phyloP scores from a whole-genome alignment of 2,329 filamentous ascomycete genomes.

The Curvularia spicifera region DNA sequence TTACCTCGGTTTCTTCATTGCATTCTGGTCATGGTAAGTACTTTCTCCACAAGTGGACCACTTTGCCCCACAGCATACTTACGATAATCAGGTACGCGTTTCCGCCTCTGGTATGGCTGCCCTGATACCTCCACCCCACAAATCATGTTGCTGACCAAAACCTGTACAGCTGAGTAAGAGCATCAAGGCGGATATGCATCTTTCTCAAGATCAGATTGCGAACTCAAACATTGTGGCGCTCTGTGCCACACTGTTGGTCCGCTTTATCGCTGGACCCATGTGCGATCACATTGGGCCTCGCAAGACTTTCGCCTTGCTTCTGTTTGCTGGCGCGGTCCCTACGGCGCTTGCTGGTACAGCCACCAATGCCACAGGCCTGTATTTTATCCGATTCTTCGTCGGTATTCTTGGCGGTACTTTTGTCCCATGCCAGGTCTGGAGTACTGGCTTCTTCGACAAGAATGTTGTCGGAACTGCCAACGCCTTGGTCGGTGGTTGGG shows the following conservation, averaged over 20 bases:
- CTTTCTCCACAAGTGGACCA: constrained; percentile 9
- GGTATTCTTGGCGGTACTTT: constrained; percentile 80
- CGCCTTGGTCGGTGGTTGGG: constrained; percentile 81
- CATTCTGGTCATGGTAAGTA: constrained; percentile 78
- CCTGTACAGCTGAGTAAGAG: constrained; percentile 55
- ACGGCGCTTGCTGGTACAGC: constrained; percentile 82
- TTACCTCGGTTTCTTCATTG: constrained; percentile 84
- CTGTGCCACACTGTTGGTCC: constrained; percentile 67
- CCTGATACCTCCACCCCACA: constrained; percentile 12
- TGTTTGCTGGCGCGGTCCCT: constrained; percentile 80
- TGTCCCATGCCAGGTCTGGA: constrained; percentile 90
- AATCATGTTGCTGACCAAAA: constrained; percentile 53
- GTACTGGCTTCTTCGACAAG: constrained; percentile 91
- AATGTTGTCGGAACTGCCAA: constrained; percentile 90
- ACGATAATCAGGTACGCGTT: constrained; percentile 74
- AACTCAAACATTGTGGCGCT: constrained; percentile 93
- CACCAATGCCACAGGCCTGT: constrained; percentile 70
- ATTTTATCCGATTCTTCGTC: constrained; percentile 78
- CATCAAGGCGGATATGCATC: constrained; percentile 77
- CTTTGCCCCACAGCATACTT: constrained; percentile 22
- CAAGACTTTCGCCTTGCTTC: constrained; percentile 75
- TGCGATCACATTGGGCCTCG: constrained; percentile 86
- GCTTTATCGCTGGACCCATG: constrained; percentile 78
- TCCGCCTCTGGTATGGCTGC: constrained; percentile 71
- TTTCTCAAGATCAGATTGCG: constrained; percentile 73